phyloP scores from a whole-genome alignment of 2,329 filamentous ascomycete genomes.

The Aureobasidium sp. region DNA sequence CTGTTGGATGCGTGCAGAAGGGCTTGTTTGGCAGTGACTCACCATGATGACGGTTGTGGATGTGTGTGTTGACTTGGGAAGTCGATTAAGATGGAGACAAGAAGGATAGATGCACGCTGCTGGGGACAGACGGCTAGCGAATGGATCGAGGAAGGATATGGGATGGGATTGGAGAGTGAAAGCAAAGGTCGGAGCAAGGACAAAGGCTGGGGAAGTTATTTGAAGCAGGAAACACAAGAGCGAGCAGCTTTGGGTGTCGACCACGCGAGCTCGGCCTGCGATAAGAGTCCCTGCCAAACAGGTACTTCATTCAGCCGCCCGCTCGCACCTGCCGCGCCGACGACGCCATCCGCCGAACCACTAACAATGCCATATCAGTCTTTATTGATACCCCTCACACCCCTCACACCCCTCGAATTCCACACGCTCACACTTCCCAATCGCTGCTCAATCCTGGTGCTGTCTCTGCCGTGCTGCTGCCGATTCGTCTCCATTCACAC shows the following conservation, averaged over 20 bases:
- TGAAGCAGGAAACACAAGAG: constrained; percentile 1
- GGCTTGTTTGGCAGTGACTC: constrained; percentile 1
- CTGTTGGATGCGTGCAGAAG: neutral
- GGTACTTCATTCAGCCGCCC: constrained; percentile 10
- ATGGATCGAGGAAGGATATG: neutral
- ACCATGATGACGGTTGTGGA: constrained; percentile 18
- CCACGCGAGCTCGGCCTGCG: constrained; percentile 14
- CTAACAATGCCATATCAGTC: constrained; percentile 8
- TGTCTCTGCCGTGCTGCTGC: neutral
- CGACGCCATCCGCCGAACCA: constrained; percentile 4
- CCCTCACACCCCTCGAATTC: neutral
- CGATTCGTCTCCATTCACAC: neutral
- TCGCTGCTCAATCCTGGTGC: neutral
- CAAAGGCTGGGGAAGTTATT: constrained; percentile 14
- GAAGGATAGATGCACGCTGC: constrained; percentile 9
- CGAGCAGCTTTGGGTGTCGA: constrained; percentile 5
- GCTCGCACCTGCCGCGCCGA: constrained; percentile 7
- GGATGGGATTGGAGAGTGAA: neutral
- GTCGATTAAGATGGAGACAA: constrained; percentile 10
- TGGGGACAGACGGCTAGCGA: neutral
- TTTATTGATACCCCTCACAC: neutral
- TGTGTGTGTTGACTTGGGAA: constrained; percentile 16
- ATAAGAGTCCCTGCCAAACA: constrained; percentile 15
- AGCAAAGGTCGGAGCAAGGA: neutral
- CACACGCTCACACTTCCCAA: neutral